Evolutionary conservation across 2,329 filamentous ascomycete species (phyloP).

Genomic region (Fusarium nodosum): DNA sequence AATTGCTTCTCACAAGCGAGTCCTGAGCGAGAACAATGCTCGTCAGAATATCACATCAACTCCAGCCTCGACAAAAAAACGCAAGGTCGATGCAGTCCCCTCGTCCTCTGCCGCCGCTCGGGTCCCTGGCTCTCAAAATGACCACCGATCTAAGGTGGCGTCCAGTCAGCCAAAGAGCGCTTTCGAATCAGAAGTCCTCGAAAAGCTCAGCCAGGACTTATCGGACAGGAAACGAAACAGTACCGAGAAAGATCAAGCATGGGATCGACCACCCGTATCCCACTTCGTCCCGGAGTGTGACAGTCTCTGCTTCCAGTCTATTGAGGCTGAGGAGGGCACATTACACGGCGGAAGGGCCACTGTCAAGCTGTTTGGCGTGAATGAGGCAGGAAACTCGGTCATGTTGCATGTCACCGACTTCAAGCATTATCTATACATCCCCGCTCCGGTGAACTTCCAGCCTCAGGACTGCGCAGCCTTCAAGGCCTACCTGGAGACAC

Average conservation of each 20-base stretch:
- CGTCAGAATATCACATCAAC: constrained; percentile 73
- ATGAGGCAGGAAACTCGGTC: constrained; percentile 85
- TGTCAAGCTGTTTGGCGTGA: constrained; percentile 95
- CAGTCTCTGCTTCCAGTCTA: constrained; percentile 91
- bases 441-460: constrained; percentile 85
- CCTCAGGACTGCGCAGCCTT: constrained; percentile 83
- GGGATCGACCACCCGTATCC: constrained; percentile 75
- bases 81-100: constrained; percentile 77
- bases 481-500: constrained; percentile 83
- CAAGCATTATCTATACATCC: constrained; percentile 94
- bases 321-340: constrained; percentile 92
- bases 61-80: constrained; percentile 77
- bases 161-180: constrained; percentile 88
- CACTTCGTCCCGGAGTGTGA: constrained; percentile 70
- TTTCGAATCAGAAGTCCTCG: constrained; percentile 93
- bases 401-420: constrained; percentile 96
- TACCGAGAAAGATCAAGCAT: constrained; percentile 92
- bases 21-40: constrained; percentile 76
- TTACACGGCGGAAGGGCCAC: constrained; percentile 80
- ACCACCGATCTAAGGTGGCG: constrained; percentile 69
- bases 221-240: constrained; percentile 87
- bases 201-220: constrained; percentile 96
- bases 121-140: constrained; percentile 74
- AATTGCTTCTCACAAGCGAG: constrained; percentile 77
- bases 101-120: constrained; percentile 67